phyloP scores from a whole-genome alignment of 257 asterid species.

The Echites panduratus region DNA sequence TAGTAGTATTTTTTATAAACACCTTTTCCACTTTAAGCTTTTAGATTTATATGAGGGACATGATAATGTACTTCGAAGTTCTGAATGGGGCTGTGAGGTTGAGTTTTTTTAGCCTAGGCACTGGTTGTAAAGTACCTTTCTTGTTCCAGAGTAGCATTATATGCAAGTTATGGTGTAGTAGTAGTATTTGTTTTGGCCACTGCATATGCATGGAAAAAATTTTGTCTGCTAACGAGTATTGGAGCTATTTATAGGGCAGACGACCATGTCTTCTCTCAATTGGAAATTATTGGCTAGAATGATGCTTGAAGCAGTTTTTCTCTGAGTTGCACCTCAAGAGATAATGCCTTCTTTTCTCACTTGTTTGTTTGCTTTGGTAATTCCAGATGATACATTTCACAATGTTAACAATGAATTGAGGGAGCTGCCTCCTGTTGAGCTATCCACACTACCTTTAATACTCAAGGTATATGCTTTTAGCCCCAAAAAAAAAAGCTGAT shows the following conservation, averaged over 20 bases:
- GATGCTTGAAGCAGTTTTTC: neutral
- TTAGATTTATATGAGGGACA: neutral
- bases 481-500: too few relatives aligned
- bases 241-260: too few relatives aligned
- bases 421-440: slow-evolving; percentile 93
- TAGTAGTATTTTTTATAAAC: neutral
- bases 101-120: neutral
- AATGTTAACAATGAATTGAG: slow-evolving; percentile 66
- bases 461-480: slow-evolving; percentile 52
- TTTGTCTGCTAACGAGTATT: neutral
- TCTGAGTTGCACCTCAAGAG: neutral
- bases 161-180: neutral
- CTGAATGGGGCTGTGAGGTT: neutral
- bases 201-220: too few relatives aligned
- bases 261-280: neutral
- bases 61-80: neutral
- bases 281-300: neutral
- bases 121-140: neutral
- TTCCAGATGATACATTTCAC: slow-evolving; percentile 71
- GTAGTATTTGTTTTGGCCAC: neutral
- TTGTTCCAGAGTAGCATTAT: neutral
- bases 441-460: slow-evolving; percentile 76
- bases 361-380: slow-evolving; percentile 1
- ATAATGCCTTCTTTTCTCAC: slow-evolving; percentile 5
- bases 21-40: neutral